Conservation (phyloP, 202 grass and related monocot species). For the Dendrocalamus latiflorus region DNA sequence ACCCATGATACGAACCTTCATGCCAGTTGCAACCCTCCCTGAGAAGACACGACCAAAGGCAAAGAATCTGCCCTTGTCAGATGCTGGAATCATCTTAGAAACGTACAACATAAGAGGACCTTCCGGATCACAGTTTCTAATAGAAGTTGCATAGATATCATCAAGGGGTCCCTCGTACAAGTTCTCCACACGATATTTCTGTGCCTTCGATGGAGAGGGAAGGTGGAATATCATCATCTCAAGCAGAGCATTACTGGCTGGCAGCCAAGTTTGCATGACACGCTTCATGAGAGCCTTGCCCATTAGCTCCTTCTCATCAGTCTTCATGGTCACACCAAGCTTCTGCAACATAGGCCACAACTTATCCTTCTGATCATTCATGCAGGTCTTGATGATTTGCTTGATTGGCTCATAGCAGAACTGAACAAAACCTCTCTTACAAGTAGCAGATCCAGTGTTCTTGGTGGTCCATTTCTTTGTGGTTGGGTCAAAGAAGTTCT, state of each 20-base stretch:
- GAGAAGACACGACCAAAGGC: conserved; percentile 69
- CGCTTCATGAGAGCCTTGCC: conserved; percentile 70
- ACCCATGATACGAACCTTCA: conserved; percentile 80
- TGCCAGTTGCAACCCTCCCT: conserved; percentile 62
- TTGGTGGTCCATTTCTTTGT: conserved; percentile 61
- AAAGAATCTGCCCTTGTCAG: conserved; percentile 66
- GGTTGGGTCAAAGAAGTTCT: conserved; percentile 58
- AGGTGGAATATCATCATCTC: conserved; percentile 76
- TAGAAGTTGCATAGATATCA: conserved; percentile 53
- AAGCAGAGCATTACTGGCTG: conserved; percentile 38
- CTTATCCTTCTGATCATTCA: conserved; percentile 63
- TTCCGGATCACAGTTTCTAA: conserved; percentile 63
- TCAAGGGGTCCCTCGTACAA: conserved; percentile 65
- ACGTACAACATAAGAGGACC: conserved; percentile 60
- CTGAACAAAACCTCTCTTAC: conserved; percentile 61
- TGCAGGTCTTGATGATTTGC: conserved; percentile 61
- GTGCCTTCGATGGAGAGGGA: conserved; percentile 42
- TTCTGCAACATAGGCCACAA: conserved; percentile 54
- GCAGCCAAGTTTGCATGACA: conserved; percentile 64
- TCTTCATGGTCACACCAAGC: conserved; percentile 49
- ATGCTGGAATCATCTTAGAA: conserved; percentile 61
- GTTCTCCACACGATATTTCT: conserved; percentile 63
- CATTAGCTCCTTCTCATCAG: conserved; percentile 51
- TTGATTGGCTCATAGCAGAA: conserved; percentile 60
- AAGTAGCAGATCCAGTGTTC: conserved; percentile 47